Evolutionary conservation across 2,329 filamentous ascomycete species (phyloP), one percentile per base, ranked within the genome.

Genomic region (Fusarium sp.): DNA sequence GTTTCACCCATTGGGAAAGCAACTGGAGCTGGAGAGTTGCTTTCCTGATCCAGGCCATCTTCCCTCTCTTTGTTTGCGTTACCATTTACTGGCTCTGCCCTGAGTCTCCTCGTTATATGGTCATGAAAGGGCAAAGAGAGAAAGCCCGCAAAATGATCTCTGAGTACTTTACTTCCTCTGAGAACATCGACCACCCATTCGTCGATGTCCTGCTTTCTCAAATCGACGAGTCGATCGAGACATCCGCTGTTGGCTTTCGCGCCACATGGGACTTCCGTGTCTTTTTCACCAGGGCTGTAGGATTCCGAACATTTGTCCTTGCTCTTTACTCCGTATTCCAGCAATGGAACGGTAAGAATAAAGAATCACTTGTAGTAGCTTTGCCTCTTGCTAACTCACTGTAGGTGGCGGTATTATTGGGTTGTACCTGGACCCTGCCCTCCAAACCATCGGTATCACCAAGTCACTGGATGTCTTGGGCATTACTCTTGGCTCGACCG

Each of bases 301-400:
- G 34, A n/a, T 38, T 38, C 3, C 16, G 34, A 38, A 38, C 34
- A n/a, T 38, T n/a, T 38, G 34, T 38, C 9, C 34, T 38, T 18
- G 16, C 16, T 38, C 34, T 38, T 38, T 38, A 38, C 16, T 38
- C 34, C 0, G 34, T 38, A n/a, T 38, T 38, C 9, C 34, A 38
- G 34, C 34, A 38, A n/a, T 38, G 34, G 34, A 38, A 38, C 5
- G 34, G 34, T 38, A 38, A 38, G 34, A 11, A 38, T 11, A 38
- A n/a, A 5, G 6, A n/a, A 6, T 38, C 32, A 18, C 0, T n/a
- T 11, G 9, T 10, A 1, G 9, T 38, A 6, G 4, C 16, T 18
- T 6, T 11, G 32, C 16, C 5, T 38, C 9, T 38, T n/a, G 3
- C 34, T 38, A 8, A 38, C 34, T 11, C 16, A 1, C 1, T 38